Conservation (phyloP, 352 stramenopile genomes). For the Phytophthora sansomeana region DNA sequence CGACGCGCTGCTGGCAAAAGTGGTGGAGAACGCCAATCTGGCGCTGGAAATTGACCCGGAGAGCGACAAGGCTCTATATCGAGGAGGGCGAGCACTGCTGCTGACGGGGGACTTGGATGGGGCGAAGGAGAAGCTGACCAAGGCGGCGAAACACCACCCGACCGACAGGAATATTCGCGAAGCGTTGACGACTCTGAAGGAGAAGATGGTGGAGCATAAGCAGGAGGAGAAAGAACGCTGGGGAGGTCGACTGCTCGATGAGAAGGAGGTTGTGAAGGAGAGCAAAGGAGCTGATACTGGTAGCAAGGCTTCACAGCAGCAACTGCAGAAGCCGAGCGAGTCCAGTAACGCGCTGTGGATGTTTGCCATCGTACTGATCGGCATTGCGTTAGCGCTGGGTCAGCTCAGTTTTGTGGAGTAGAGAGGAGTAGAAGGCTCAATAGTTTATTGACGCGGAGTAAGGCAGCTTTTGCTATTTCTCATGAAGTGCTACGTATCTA, state of each 20-base stretch:
- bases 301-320: neutral
- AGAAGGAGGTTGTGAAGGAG: conserved; percentile 27
- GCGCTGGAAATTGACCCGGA: conserved; percentile 77
- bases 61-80: conserved; percentile 89
- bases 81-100: conserved; percentile 68
- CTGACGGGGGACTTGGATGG: conserved; percentile 62
- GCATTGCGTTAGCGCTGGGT: conserved; percentile 41
- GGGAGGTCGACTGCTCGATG: conserved; percentile 63
- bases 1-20: conserved; percentile 52
- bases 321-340: conserved; percentile 20
- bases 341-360: conserved; percentile 43
- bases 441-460: conserved; percentile 28
- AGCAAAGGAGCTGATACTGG: neutral
- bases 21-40: conserved; percentile 68
- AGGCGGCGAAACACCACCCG: conserved; percentile 64
- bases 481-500: conserved; percentile 17
- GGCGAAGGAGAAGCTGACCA: conserved; percentile 71
- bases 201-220: conserved; percentile 59
- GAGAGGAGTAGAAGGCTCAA: neutral
- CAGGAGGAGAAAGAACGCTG: conserved; percentile 76
- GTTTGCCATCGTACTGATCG: conserved; percentile 49
- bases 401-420: conserved; percentile 45
- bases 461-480: conserved; percentile 12
- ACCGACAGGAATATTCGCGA: conserved; percentile 79
- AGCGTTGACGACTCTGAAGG: conserved; percentile 56